A percentile compares a stretch with the other conserved stretches of the same genome.
Conservation (phyloP, 129 eudicot genomes). For the Tanacetum coccineum region DNA sequence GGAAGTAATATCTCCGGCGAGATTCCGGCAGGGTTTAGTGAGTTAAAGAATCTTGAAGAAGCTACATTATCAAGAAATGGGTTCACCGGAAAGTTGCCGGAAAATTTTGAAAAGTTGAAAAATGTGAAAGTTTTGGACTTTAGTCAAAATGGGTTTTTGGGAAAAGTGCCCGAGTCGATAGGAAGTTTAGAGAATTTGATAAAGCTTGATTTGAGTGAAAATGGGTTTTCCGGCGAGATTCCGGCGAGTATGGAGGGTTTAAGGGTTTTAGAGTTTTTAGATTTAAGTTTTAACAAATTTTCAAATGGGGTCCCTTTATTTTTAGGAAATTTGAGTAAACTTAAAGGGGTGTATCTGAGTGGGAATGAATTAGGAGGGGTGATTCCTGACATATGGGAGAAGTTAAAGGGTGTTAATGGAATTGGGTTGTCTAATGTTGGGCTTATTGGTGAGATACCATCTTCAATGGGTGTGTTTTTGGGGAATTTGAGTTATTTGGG, state of each 20-base stretch:
- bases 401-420: constrained; percentile 50
- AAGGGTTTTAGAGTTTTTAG: constrained; percentile 58
- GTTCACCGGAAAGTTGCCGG: constrained; percentile 35
- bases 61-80: constrained; percentile 56
- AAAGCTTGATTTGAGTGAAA: constrained; percentile 62
- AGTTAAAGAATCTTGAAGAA: constrained; percentile 47
- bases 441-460: constrained; percentile 61
- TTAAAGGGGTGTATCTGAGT: constrained; percentile 60
- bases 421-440: constrained; percentile 60
- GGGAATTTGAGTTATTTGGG: constrained; percentile 48
- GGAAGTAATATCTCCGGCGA: constrained; percentile 56
- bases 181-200: constrained; percentile 37
- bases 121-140: constrained; percentile 60
- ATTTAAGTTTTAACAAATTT: constrained; percentile 53
- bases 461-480: constrained; percentile 62
- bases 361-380: constrained; percentile 78
- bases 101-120: constrained; percentile 33
- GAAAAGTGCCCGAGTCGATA: constrained; percentile 46
- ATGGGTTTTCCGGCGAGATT: constrained; percentile 45
- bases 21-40: constrained; percentile 47
- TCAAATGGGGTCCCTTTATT: constrained; percentile 58
- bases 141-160: constrained; percentile 49
- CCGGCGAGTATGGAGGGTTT: constrained; percentile 49
- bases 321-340: constrained; percentile 42
- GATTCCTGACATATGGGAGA: constrained; percentile 81